Conservation (phyloP, 2,329 filamentous ascomycete species). For the Aspergillus sp. region DNA sequence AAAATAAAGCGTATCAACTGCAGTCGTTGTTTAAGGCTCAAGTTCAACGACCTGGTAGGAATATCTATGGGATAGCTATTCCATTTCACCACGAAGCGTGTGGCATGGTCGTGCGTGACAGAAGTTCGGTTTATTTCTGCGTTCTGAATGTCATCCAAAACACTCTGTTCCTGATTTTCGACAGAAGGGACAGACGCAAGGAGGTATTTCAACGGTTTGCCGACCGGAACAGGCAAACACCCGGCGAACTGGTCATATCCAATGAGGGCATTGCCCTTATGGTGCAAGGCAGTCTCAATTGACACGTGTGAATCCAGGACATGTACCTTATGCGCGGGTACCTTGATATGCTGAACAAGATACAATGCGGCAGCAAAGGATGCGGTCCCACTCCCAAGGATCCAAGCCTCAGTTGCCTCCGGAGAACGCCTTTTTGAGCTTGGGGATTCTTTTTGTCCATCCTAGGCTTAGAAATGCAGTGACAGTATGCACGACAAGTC, state of each 20-base stretch:
- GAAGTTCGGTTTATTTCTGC: neutral
- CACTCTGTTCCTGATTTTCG: neutral
- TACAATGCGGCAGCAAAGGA: constrained; percentile 6
- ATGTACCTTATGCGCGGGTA: constrained; percentile 2
- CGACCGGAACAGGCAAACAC: constrained; percentile 12
- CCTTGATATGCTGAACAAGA: constrained; percentile 2
- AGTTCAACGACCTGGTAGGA: constrained; percentile 4
- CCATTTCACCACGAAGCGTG: constrained; percentile 6
- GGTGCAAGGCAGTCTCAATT: constrained; percentile 4
- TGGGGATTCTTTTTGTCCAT: no score
- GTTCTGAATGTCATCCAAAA: constrained; percentile 7
- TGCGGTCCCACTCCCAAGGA: constrained; percentile 6
- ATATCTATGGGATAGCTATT: constrained; percentile 1
- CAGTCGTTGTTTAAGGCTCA: constrained; percentile 4
- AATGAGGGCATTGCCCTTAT: constrained; percentile 1
- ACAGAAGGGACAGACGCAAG: constrained; percentile 8
- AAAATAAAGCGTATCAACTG: constrained; percentile 5
- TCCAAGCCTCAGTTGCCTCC: constrained; percentile 7
- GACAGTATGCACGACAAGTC: neutral
- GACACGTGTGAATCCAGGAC: constrained; percentile 4
- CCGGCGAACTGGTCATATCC: constrained; percentile 16
- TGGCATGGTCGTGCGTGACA: neutral
- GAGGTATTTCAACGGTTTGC: constrained; percentile 5
- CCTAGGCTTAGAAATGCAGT: no score
- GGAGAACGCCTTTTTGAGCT: no score